Evolutionary conservation across 2,329 filamentous ascomycete species (phyloP).

Genomic region (Rhytidhysteron rufulum): DNA sequence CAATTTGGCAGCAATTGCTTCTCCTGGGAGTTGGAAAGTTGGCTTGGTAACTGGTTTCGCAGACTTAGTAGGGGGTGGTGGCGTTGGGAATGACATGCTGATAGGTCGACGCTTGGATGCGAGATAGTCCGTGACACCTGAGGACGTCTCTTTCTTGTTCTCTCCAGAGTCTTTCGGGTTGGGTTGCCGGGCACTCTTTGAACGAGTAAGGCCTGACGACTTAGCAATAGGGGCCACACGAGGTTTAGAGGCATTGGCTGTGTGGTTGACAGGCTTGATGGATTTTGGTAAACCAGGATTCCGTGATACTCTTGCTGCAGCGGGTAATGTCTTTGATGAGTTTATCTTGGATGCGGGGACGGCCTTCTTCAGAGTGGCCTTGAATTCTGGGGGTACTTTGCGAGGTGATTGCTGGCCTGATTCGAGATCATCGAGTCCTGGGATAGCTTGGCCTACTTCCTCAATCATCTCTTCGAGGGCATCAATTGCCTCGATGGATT

Average conservation of each 20-base stretch:
- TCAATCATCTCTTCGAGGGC: slow-evolving; percentile 51
- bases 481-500: slow-evolving; percentile 50
- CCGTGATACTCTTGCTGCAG: slow-evolving; percentile 19
- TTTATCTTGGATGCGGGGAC: slow-evolving; percentile 6
- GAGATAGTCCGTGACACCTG: slow-evolving; percentile 32
- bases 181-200: slow-evolving; percentile 23
- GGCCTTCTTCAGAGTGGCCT: not conserved
- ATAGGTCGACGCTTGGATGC: slow-evolving; percentile 45
- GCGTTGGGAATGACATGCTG: slow-evolving; percentile 46
- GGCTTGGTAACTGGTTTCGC: slow-evolving; percentile 48
- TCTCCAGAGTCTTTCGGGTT: slow-evolving; percentile 13
- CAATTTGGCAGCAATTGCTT: slow-evolving; percentile 51
- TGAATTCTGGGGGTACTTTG: slow-evolving; percentile 4
- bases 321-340: not conserved
- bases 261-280: slow-evolving; percentile 17
- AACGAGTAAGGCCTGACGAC: slow-evolving; percentile 20
- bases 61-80: slow-evolving; percentile 46
- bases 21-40: slow-evolving; percentile 51
- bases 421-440: slow-evolving; percentile 25
- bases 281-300: slow-evolving; percentile 25
- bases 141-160: slow-evolving; percentile 14
- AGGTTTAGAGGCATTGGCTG: slow-evolving; percentile 1
- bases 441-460: slow-evolving; percentile 40
- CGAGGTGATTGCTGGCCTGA: slow-evolving; percentile 27
- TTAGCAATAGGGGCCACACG: slow-evolving; percentile 4